These are phyloP conservation scores for Candida arabinofermentans DNA, from an alignment of 805 yeast species.

Conservation along the genomic window DNA sequence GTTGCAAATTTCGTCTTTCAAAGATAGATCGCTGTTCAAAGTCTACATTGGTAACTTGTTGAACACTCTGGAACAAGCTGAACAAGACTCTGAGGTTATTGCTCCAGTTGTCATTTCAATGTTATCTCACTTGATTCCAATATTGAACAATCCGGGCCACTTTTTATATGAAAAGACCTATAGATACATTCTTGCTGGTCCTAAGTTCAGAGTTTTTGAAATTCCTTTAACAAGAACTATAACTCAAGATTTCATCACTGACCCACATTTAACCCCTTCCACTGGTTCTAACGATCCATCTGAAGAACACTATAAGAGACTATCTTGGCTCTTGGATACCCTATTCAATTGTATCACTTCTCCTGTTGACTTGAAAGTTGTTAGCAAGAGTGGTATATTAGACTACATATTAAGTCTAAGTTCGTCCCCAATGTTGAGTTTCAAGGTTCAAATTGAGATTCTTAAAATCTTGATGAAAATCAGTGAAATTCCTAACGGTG, in stretches of 20 bases:
- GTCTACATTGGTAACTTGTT: slow-evolving; percentile 48
- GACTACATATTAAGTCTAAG: slow-evolving; percentile 63
- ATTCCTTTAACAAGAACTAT: slow-evolving; percentile 44
- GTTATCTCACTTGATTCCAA: slow-evolving; percentile 51
- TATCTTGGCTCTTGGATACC: slow-evolving; percentile 60
- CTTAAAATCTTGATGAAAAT: slow-evolving; percentile 41
- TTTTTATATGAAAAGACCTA: slow-evolving; percentile 66
- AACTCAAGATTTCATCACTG: slow-evolving; percentile 24
- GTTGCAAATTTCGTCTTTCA: slow-evolving; percentile 32
- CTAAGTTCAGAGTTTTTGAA: slow-evolving; percentile 38
- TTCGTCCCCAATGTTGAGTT: slow-evolving; percentile 45
- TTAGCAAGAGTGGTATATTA: slow-evolving; percentile 51
- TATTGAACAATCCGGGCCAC: slow-evolving; percentile 68
- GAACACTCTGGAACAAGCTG: slow-evolving; percentile 29
- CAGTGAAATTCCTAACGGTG: slow-evolving; percentile 53
- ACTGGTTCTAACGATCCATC: slow-evolving; percentile 28
- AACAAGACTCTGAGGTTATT: slow-evolving; percentile 18
- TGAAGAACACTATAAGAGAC: slow-evolving; percentile 51
- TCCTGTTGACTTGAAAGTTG: slow-evolving; percentile 47
- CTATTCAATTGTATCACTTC: slow-evolving; percentile 45
- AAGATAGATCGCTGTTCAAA: slow-evolving; percentile 53
- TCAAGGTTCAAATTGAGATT: slow-evolving; percentile 38
- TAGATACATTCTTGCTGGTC: slow-evolving; percentile 60
- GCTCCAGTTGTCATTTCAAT: slow-evolving; percentile 51
- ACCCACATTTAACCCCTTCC: slow-evolving; percentile 19